Base-by-base conservation (phyloP, 2,329 filamentous ascomycete species). In the Pseudogymnoascus sp. region DNA sequence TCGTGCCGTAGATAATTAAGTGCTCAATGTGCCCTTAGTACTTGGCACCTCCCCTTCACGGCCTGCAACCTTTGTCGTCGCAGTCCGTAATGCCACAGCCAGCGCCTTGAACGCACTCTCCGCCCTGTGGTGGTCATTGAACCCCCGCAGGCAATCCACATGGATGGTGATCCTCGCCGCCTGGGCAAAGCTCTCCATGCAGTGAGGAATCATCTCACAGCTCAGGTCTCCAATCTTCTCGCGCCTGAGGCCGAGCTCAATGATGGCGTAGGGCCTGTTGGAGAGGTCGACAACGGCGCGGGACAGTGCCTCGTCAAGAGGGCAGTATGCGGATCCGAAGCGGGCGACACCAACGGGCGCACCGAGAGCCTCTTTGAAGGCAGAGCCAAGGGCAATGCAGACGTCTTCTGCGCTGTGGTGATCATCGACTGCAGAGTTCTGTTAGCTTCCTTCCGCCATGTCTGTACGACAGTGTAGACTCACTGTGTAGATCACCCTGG, bases 81-180 rank as follows among this genome's bases (percentile, higher is more conserved):
- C 94, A 74, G 83, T 82, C 68, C 88, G 82, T 61, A 95, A 81
- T 6, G 94, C 94, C 47, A 97, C 85, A 0, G 94, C 94, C 67
- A 97, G 76, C 54, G 94, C 94, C 82, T 99, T 99, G 77, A 99
- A 97, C 14, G 93, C 94, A 73, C 89, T 94, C 83, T 97, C 94
- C 8, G 94, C 92, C 62, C 92, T 81, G 78, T 97, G 94, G 76
- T 97, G 94, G 76, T 97, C 94, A 75, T 97, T 99, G 64, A 89
- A 84, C 59, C 94, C 94, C 65, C 91, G 84, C 61, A 96, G 76
- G 75, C 90, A 95, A 76, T 97, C 91, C 62, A 99, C 90, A 78
- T 99, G 94, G 71, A 97, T 78, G n/a, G 94, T 99, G 60, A 97
- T 81, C 25, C 91, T 87, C 3, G 91, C 91, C 8, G 85, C 90